Evolutionary conservation across 1,284 basidiomycete species (phyloP), one percentile per base, ranked within the genome.

Genomic region (Leccinum ponderosum): DNA sequence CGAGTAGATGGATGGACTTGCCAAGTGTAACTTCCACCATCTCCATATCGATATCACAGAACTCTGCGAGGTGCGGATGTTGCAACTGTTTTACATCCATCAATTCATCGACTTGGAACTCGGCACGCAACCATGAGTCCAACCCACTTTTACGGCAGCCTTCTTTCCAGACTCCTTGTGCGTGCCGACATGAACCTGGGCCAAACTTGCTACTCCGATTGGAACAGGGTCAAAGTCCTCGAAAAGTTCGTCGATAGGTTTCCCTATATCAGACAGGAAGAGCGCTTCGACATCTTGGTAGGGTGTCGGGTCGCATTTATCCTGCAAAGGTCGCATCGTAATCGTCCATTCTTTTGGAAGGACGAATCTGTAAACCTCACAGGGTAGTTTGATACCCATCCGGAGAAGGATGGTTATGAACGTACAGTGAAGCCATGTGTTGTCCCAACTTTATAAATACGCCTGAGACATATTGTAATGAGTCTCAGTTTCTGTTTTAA

Each of bases 391-490:
- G 14, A 25, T 55, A 8, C 11, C n/a, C 7, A 33, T 15, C 15
- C 7, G 47, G 53, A 62, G 7, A 56, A 39, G 3, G 57, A 39
- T 6, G n/a, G n/a, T 25, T 42, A 22, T 14, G 27, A 25, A 78
- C 83, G 67, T 66, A 85, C 76, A 91, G 68, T 12, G 89, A 89
- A 33, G 87, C 83, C 72, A 99, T 87, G 75, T 97, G 95, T 73
- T 97, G 94, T 2, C 94, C 95, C 63, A 96, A 76, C 73, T 97
- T 97, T 74, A 97, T 95, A 74, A 95, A 97, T 42, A 97, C 87
- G 14, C 94, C 93, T 81, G 44, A 44, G 56, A 47, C 15, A 59
- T 6, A 3, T 22, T 37, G 33, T 6, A 44, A 53, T 54, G 31
- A 35, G n/a, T 22, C 29, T 52, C 47, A n/a, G 17, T 20, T 48